Base-by-base conservation (phyloP, 495 filamentous ascomycete genomes). In the Ascodesmis nigricans region DNA sequence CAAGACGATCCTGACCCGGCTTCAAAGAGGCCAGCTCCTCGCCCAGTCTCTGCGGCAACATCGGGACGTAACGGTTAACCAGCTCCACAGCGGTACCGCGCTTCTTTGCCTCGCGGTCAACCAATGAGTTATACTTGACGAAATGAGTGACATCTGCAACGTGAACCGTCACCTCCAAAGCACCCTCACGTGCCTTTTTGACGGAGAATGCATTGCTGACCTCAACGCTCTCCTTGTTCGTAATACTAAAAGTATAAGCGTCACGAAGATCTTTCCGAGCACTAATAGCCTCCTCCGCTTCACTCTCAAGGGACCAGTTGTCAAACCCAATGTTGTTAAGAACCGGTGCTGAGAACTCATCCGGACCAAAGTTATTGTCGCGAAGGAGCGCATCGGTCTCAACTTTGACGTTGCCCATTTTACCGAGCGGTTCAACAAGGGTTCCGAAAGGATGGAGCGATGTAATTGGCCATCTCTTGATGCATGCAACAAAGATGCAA, bases 401-500 rank as follows among this genome's bases (percentile, higher is more conserved):
- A 19, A 95, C 83, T 53, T 76, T 90, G 44, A 90, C 62, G 52
- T 95, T 78, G 38, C 87, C 87, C 79, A 95, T 95, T 56, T 82
- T 82, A 31, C 87, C 87, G 28, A 97, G 73, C 56, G 90, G 78
- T 58, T 97, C 87, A 16, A 93, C 87, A 28, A 97, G 70, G 3
- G 90, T 97, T 47, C 87, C 87, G 43, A 97, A 97, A 10, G 87
- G 87, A 56, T 97, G 87, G 21, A 97, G 70, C 6, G 90, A 95
- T n/a, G 87, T 97, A 53, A 97, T 97, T 18, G 87, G 87, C 87
- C 87, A 97, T 42, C 87, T 69, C 62, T 97, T 97, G 58, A 97
- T 97, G 58, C 84, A 93, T 16, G 87, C 87, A 41, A 97, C 90
- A 38, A 95, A 95, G 44, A 95, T 97, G 43, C 82, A 75, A 54